A percentile compares a stretch with the other conserved stretches of the same genome.
phyloP scores from a whole-genome alignment of 257 asterid species.

The Gardenia jasminoides region DNA sequence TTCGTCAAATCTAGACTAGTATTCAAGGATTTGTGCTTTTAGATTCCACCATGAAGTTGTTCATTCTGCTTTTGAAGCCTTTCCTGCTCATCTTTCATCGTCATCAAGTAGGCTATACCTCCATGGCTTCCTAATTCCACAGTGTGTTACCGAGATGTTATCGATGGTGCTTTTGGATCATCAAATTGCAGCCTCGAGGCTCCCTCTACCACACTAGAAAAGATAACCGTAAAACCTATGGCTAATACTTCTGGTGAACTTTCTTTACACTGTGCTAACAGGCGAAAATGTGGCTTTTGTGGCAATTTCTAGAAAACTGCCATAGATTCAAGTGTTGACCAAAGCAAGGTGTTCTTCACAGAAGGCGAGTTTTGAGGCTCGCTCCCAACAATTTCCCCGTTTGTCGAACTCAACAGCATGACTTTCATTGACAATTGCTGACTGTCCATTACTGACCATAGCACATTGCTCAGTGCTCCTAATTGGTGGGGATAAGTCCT shows the following conservation, averaged over 20 bases:
- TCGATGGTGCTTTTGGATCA: conserved; percentile 42
- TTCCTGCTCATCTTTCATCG: conserved; percentile 38
- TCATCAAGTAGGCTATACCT: conserved; percentile 34
- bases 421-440: conserved; percentile 14
- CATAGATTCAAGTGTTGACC: conserved; percentile 71
- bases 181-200: conserved; percentile 40
- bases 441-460: conserved; percentile 25
- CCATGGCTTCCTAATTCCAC: conserved; percentile 66
- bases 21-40: conserved; percentile 23
- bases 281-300: conserved; percentile 80
- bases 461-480: conserved; percentile 24
- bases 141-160: conserved; percentile 53
- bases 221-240: conserved; percentile 70
- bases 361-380: conserved; percentile 55
- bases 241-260: conserved; percentile 77
- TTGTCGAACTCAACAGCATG: conserved; percentile 9
- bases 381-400: conserved; percentile 7
- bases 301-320: conserved; percentile 65
- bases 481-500: conserved; percentile 33
- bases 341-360: conserved; percentile 49
- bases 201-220: conserved; percentile 51
- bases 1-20: conserved; percentile 27
- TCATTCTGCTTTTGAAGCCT: conserved; percentile 27
- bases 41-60: conserved; percentile 31
- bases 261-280: conserved; percentile 48